These are phyloP conservation scores for Helichrysum umbraculigerum DNA, from an alignment of 129 eudicot species.

Conservation along the genomic window DNA sequence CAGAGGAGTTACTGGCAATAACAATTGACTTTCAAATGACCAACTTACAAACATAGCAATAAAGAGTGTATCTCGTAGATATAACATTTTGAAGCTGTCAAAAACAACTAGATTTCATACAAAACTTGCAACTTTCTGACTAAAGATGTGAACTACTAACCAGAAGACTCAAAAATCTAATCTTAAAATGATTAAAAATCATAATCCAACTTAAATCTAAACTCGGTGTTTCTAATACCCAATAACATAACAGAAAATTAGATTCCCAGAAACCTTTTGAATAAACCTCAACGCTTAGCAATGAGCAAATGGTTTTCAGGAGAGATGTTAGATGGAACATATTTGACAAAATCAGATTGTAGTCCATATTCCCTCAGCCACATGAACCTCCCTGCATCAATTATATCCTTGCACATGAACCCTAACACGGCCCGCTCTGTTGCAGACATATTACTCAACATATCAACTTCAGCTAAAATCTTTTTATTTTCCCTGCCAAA, in stretches of 20 bases:
- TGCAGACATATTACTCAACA: slow-evolving; percentile 52
- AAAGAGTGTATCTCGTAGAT: neutral
- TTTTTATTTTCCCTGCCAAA: slow-evolving; percentile 28
- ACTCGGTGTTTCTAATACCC: too few relatives aligned
- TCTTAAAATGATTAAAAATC: neutral
- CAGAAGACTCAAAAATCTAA: neutral
- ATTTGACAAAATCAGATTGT: slow-evolving; percentile 64
- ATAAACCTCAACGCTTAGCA: slow-evolving; percentile 36
- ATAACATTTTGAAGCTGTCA: neutral
- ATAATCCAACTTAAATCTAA: neutral
- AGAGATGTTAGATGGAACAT: slow-evolving; percentile 72
- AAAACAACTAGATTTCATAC: neutral
- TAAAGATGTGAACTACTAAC: neutral
- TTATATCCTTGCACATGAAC: slow-evolving; percentile 95
- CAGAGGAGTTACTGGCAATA: neutral
- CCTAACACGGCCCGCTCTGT: slow-evolving; percentile 73
- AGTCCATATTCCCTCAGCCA: slow-evolving; percentile 68
- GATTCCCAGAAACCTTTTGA: neutral
- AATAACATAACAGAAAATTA: neutral
- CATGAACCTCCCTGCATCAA: slow-evolving; percentile 75
- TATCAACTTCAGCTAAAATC: slow-evolving; percentile 37
- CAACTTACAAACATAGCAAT: neutral
- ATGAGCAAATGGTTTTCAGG: slow-evolving; percentile 84
- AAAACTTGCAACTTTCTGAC: neutral
- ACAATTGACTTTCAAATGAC: neutral